Conservation (phyloP, 257 asterid genomes). For the Nicotiana undulata region DNA sequence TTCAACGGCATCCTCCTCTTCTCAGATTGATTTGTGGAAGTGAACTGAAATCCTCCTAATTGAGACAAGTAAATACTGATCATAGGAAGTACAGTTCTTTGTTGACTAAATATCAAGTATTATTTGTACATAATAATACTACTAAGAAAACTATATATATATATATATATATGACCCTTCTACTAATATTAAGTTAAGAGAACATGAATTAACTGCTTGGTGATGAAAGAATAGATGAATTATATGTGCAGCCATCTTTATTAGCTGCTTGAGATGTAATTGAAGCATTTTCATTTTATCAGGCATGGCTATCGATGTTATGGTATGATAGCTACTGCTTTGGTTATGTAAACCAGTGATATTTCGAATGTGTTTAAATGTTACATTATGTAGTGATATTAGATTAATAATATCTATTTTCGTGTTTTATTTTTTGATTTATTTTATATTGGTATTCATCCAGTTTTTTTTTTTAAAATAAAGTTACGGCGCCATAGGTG, state of each 20-base stretch:
- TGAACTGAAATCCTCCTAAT: conserved; percentile 13
- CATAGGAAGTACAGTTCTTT: conserved; percentile 11
- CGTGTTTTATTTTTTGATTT: not conserved
- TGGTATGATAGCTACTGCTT: conserved; percentile 15
- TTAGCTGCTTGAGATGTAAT: conserved; percentile 8
- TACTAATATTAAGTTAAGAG: not conserved
- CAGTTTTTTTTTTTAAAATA: no score
- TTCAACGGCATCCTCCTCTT: conserved; percentile 41
- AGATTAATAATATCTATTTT: not conserved
- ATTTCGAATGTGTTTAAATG: conserved; percentile 15
- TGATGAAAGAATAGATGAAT: not conserved
- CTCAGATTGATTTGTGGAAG: conserved; percentile 46
- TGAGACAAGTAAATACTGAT: not conserved
- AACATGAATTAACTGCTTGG: not conserved
- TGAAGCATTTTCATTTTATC: conserved; percentile 6
- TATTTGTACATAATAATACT: conserved; percentile 22
- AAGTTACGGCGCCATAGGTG: no score
- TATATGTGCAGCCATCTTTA: not conserved
- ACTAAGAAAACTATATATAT: not conserved
- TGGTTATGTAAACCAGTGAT: conserved; percentile 23
- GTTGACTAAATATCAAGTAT: not conserved
- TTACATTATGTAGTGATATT: conserved; percentile 7
- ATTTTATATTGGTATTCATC: no score
- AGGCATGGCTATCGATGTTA: not conserved
- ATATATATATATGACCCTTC: not conserved